Conservation (phyloP, 2,329 filamentous ascomycete species). For the Teratosphaeriaceae sp. region DNA sequence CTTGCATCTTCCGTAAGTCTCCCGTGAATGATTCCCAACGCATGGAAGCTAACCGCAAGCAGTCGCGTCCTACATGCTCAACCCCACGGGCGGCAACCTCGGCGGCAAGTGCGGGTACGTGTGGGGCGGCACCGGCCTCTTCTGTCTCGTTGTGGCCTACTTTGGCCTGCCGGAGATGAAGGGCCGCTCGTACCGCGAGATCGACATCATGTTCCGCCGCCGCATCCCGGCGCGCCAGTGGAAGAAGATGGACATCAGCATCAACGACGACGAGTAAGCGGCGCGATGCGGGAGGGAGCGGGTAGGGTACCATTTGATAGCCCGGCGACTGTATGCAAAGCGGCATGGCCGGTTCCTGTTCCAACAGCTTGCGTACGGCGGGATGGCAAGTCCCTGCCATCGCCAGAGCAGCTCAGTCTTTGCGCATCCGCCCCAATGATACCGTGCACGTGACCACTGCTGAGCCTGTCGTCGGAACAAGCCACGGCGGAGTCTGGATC, state of each 20-base stretch:
- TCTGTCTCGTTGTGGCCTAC: constrained; percentile 48
- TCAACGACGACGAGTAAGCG: constrained; percentile 55
- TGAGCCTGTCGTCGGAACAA: too few relatives aligned
- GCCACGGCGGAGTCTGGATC: too few relatives aligned
- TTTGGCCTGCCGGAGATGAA: constrained; percentile 52
- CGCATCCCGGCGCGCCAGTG: constrained; percentile 48
- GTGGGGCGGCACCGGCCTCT: constrained; percentile 51
- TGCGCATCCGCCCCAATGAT: too few relatives aligned
- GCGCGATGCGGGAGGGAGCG: too few relatives aligned
- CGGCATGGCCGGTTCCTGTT: too few relatives aligned
- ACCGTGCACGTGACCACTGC: too few relatives aligned
- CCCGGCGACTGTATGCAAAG: too few relatives aligned
- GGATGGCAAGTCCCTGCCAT: too few relatives aligned
- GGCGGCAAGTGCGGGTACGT: constrained; percentile 54
- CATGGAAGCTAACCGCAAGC: constrained; percentile 3
- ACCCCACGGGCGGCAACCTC: constrained; percentile 35
- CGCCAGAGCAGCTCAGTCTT: too few relatives aligned
- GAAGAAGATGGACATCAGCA: constrained; percentile 50
- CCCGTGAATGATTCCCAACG: neutral
- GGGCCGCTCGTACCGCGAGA: constrained; percentile 53
- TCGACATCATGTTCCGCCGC: constrained; percentile 54
- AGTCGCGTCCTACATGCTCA: constrained; percentile 53
- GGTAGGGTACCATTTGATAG: too few relatives aligned
- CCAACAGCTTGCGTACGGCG: too few relatives aligned
- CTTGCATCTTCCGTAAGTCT: constrained; percentile 51